Base-by-base conservation (phyloP, 2,329 filamentous ascomycete genomes). In the Atkinsonella hypoxylon region DNA sequence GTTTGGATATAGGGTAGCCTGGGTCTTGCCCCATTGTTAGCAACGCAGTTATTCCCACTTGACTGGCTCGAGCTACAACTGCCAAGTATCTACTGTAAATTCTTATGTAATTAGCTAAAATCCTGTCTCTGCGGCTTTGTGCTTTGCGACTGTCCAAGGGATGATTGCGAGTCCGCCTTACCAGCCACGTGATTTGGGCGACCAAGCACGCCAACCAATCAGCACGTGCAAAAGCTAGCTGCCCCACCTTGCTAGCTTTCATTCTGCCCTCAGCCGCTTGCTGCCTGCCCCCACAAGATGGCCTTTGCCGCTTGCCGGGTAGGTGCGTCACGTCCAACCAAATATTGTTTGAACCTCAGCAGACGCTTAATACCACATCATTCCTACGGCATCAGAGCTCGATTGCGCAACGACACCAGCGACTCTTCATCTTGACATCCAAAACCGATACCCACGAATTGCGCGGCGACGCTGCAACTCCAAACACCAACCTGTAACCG, bases 311-410 rank as follows among this genome's bases (percentile, higher is more conserved):
- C 49, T 51, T 51, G 38, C 49, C 26, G 49, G 49, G 45, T 20
- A 51, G 45, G 45, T 51, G 49, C 49, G 39, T 51, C 45, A 51
- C 49, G 49, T 39, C 45, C 20, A 47, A 26, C 45, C 6, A 13
- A 26, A 47, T 30, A 44, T 31, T 32, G 9, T 20, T 32, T 11
- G 4, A 45, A 36, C 34, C 7, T 15, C n/a, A n/a, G n/a, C n/a
- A n/a, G n/a, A n/a, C n/a, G n/a, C n/a, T 36, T 10, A 34, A 11
- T 34, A 13, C 32, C 13, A 13, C 32, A 34, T 10, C 32, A 34
- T 13, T 34, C 32, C 20, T 22, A 22, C 26, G 7, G 26, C 41
- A 44, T 11, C 12, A 31, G 22, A 30, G 41, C 41, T 26, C 22
- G 34, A 36, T 36, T 36, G 20, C 41, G 20, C 22, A 44, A 9